phyloP scores from a whole-genome alignment of 1,139 yeast genomes.

The Meyerozyma carpophila region DNA sequence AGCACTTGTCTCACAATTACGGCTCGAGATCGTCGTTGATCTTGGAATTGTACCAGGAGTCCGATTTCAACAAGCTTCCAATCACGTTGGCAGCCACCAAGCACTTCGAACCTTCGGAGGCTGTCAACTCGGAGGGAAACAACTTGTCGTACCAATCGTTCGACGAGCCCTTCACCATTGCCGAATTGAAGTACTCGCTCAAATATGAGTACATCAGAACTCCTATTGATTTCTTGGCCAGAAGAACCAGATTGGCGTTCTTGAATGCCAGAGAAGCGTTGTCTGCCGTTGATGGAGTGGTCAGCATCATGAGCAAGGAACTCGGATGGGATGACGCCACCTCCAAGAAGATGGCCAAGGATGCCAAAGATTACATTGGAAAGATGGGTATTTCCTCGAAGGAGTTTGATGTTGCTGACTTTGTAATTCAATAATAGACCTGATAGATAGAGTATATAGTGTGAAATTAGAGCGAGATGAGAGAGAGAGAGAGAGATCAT shows the following conservation, averaged over 20 bases:
- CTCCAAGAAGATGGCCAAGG: slow-evolving; percentile 49
- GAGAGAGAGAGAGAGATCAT: no score
- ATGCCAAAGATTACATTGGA: slow-evolving; percentile 54
- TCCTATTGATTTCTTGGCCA: slow-evolving; percentile 84
- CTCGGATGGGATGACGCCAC: slow-evolving; percentile 66
- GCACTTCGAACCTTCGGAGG: slow-evolving; percentile 30
- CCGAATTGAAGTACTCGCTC: slow-evolving; percentile 81
- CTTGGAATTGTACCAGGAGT: slow-evolving; percentile 55
- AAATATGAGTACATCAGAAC: slow-evolving; percentile 83
- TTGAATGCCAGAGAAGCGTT: slow-evolving; percentile 84
- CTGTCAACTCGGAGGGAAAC: slow-evolving; percentile 28
- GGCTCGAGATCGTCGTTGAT: slow-evolving; percentile 86
- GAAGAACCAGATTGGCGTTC: slow-evolving; percentile 92
- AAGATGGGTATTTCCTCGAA: slow-evolving; percentile 48
- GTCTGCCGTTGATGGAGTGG: slow-evolving; percentile 77
- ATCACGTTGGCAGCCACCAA: slow-evolving; percentile 49
- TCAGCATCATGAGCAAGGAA: slow-evolving; percentile 77
- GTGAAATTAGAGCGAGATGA: not conserved
- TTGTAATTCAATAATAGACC: slow-evolving; percentile 11
- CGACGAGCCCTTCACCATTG: slow-evolving; percentile 87
- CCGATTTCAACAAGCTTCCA: slow-evolving; percentile 55
- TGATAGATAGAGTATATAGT: slow-evolving; percentile 1
- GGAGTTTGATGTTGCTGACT: slow-evolving; percentile 31
- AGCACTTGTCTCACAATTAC: slow-evolving; percentile 79
- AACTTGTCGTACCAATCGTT: slow-evolving; percentile 46